Percentiles rank a stretch among this genome's conserved stretches.
phyloP scores from a whole-genome alignment of 2,329 filamentous ascomycete species.

The Podosphaera xanthii region DNA sequence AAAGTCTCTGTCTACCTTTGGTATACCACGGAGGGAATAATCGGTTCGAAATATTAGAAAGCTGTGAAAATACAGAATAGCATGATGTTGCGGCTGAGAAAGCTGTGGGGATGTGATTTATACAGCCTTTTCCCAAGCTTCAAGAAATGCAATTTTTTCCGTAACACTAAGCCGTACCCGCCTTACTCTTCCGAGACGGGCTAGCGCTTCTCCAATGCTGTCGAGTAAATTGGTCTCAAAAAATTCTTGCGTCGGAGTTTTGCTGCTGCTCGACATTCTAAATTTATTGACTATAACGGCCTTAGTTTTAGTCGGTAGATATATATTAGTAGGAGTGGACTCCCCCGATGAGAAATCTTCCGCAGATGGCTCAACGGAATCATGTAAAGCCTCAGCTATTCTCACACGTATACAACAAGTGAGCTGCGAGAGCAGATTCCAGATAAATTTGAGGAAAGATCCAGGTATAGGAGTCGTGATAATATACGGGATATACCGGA shows the following conservation, averaged over 20 bases:
- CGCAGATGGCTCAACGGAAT: constrained; percentile 15
- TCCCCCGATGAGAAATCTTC: constrained; percentile 9
- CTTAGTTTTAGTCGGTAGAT: constrained; percentile 10
- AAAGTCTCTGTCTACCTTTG: too few species aligned
- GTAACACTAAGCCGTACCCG: constrained; percentile 62
- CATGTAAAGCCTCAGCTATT: constrained; percentile 54
- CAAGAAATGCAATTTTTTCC: constrained; percentile 67
- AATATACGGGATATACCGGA: constrained; percentile 73
- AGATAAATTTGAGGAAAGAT: constrained; percentile 50
- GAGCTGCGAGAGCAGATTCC: constrained; percentile 63
- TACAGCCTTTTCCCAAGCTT: constrained; percentile 28
- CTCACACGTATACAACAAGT: constrained; percentile 80
- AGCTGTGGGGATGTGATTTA: too few species aligned
- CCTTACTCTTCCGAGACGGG: constrained; percentile 71
- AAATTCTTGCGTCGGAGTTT: constrained; percentile 6
- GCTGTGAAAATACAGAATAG: too few species aligned
- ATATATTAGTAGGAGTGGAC: constrained; percentile 9
- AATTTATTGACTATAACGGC: constrained; percentile 12
- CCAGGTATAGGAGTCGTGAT: constrained; percentile 77
- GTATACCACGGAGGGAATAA: too few species aligned
- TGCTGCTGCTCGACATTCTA: constrained; percentile 13
- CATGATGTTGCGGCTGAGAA: too few species aligned
- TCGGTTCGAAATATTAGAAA: too few species aligned
- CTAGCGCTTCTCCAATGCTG: constrained; percentile 61
- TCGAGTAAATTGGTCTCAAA: constrained; percentile 46